A percentile compares a stretch with the other conserved stretches of the same genome.
phyloP scores from a whole-genome alignment of 495 filamentous ascomycete genomes.

The Penicillium riverlandense region DNA sequence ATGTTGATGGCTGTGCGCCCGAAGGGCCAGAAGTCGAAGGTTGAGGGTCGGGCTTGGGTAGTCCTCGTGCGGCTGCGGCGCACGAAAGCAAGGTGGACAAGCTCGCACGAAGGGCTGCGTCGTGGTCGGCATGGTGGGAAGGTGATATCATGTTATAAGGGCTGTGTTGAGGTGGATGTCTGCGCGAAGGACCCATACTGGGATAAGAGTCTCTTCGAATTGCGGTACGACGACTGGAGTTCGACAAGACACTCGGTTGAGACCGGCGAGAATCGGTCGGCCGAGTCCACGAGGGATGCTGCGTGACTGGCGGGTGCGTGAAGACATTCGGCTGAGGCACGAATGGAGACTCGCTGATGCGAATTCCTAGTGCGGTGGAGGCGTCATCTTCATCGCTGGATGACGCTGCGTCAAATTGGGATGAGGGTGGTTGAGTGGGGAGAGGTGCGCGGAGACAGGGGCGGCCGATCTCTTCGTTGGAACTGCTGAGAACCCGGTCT shows the following conservation, averaged over 20 bases:
- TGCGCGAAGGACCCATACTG: slow-evolving; percentile 20
- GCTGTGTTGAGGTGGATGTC: slow-evolving; percentile 32
- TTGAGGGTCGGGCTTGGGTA: slow-evolving; percentile 57
- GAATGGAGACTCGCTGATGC: slow-evolving; percentile 53
- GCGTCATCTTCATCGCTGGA: slow-evolving; percentile 70
- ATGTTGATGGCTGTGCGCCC: slow-evolving; percentile 24
- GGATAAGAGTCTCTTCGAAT: slow-evolving; percentile 32
- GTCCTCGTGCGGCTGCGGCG: slow-evolving; percentile 76
- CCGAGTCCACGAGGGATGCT: slow-evolving; percentile 43
- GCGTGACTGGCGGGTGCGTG: slow-evolving; percentile 67
- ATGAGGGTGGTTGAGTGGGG: slow-evolving; percentile 18
- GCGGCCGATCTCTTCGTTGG: slow-evolving; percentile 62
- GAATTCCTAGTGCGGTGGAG: slow-evolving; percentile 69
- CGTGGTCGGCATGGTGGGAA: slow-evolving; percentile 76
- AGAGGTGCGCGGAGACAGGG: slow-evolving; percentile 15
- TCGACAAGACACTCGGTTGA: slow-evolving; percentile 30
- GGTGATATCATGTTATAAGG: slow-evolving; percentile 63
- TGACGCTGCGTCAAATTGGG: slow-evolving; percentile 38
- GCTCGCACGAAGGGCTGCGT: slow-evolving; percentile 85
- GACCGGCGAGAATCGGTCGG: slow-evolving; percentile 35
- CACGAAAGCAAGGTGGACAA: slow-evolving; percentile 92
- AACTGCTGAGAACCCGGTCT: slow-evolving; percentile 76
- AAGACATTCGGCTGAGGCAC: slow-evolving; percentile 87
- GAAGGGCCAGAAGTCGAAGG: slow-evolving; percentile 15
- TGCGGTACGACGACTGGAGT: slow-evolving; percentile 29